Percentiles rank a stretch among this genome's conserved stretches.
Conservation (phyloP, 176 grass and related monocot genomes). For the Ampelocalamus luodianensis region DNA sequence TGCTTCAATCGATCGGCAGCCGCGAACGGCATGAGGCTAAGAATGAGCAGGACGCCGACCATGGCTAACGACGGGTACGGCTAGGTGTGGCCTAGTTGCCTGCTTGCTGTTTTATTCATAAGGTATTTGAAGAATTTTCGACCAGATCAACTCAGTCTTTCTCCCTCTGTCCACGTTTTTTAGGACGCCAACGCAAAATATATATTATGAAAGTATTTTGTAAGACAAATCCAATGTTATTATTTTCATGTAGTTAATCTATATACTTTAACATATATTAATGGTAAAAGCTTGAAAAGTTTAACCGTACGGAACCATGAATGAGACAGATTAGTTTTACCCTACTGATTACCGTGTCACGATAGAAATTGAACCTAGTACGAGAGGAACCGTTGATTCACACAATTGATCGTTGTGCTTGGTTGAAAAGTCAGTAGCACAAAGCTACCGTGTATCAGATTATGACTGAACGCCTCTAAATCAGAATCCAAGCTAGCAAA, state of each 20-base stretch:
- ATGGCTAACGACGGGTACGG: neutral
- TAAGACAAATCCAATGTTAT: neutral
- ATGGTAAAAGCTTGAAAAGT: too few relatives aligned
- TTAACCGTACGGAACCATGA: too few relatives aligned
- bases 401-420: slow-evolving; percentile 69
- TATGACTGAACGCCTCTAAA: slow-evolving; percentile 66
- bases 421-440: slow-evolving; percentile 61
- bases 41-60: neutral
- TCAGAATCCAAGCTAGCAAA: slow-evolving; percentile 70
- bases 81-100: neutral
- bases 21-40: neutral
- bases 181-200: too few relatives aligned
- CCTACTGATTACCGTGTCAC: too few relatives aligned
- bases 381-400: slow-evolving; percentile 28
- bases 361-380: too few relatives aligned
- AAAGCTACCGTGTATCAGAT: slow-evolving; percentile 62
- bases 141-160: too few relatives aligned
- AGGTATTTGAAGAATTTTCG: too few relatives aligned
- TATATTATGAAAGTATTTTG: too few relatives aligned
- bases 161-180: too few relatives aligned
- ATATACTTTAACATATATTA: neutral
- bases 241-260: neutral
- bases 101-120: neutral
- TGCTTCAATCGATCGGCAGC: slow-evolving; percentile 19
- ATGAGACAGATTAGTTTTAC: too few relatives aligned